Evolutionary conservation across 1,139 yeast species (phyloP), one percentile per base, ranked within the genome.

Genomic region (Yamadazyma kanchanaburiensis): DNA sequence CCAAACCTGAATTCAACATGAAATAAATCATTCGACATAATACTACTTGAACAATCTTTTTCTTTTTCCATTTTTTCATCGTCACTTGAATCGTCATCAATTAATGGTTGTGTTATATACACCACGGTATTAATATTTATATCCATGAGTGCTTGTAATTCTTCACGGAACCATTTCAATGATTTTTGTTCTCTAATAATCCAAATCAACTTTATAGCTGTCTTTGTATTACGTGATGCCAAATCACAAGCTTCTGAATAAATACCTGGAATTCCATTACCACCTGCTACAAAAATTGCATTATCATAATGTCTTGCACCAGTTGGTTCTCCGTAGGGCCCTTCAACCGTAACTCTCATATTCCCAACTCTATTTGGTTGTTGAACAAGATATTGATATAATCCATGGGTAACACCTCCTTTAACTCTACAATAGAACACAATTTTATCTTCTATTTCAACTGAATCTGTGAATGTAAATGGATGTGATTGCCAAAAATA

Each of bases 401-500:
- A 43, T 3, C 57, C 50, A 29, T 49, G 51, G 3, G 72, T 65
- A 3, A 61, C 53, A 10, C 72, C 72, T 3, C 54, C 54, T 39
- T 65, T 65, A n/a, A 60, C 59, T 31, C 60, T 61, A 26, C 56
- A 49, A 38, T 54, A 60, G 21, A 61, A 48, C 4, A 45, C 40
- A 12, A 65, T 52, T 10, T 46, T 37, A 21, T 49, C 39, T 6
- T 46, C 44, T 10, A 45, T 38, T 18, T 44, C 53, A 6, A 38
- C 38, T 2, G 55, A 42, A 6, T 49, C 55, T 7, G 58, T 49
- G 34, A 58, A 62, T 0, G 70, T 61, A 38, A 65, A 65, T 6
- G 71, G 71, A 42, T 65, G 72, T 2, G 69, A 61, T 39, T 65
- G 72, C 67, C 67, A 65, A 42, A 64, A 65, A 34, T 54, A 54